A percentile compares a stretch with the other conserved stretches of the same genome.
These are phyloP conservation scores for Linaria vulgaris DNA, from an alignment of 257 asterid species.

Conservation along the genomic window DNA sequence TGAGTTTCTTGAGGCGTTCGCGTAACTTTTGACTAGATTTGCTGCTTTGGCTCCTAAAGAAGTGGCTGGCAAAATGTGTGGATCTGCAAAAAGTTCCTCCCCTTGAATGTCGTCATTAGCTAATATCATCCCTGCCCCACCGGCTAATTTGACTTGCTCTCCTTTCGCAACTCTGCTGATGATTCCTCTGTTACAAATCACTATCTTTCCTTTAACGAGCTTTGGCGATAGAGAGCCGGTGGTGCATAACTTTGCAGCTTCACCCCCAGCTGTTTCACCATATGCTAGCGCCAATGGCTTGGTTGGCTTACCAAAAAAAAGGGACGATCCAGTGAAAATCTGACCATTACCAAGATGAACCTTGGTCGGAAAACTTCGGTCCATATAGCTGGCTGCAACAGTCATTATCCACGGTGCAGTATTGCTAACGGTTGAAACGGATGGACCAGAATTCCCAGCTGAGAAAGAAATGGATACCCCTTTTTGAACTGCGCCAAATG, in stretches of 20 bases:
- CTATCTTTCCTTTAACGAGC: constrained; percentile 61
- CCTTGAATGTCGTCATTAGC: constrained; percentile 47
- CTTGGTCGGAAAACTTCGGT: constrained; percentile 47
- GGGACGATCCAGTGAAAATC: constrained; percentile 52
- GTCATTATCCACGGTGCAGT: constrained; percentile 80
- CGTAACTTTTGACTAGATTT: constrained; percentile 37
- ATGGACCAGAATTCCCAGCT: constrained; percentile 76
- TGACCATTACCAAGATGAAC: constrained; percentile 49
- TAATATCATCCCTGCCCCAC: constrained; percentile 76
- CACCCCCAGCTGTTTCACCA: constrained; percentile 39
- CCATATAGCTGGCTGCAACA: constrained; percentile 71
- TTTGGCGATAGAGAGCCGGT: constrained; percentile 41
- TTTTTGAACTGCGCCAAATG: constrained; percentile 56
- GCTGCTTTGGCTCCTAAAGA: constrained; percentile 51
- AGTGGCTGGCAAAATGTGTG: constrained; percentile 65
- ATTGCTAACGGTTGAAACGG: constrained; percentile 44
- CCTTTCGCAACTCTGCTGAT: constrained; percentile 62
- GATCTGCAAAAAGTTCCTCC: constrained; percentile 63
- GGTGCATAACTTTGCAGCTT: constrained; percentile 45
- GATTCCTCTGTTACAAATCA: constrained; percentile 65
- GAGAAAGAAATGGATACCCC: constrained; percentile 59
- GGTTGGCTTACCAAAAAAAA: constrained; percentile 51
- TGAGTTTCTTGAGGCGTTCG: constrained; percentile 34
- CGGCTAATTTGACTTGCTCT: constrained; percentile 53
- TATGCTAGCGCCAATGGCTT: constrained; percentile 38